phyloP scores from a whole-genome alignment of 1,284 basidiomycete species.

The Moesziomyces antarcticus region DNA sequence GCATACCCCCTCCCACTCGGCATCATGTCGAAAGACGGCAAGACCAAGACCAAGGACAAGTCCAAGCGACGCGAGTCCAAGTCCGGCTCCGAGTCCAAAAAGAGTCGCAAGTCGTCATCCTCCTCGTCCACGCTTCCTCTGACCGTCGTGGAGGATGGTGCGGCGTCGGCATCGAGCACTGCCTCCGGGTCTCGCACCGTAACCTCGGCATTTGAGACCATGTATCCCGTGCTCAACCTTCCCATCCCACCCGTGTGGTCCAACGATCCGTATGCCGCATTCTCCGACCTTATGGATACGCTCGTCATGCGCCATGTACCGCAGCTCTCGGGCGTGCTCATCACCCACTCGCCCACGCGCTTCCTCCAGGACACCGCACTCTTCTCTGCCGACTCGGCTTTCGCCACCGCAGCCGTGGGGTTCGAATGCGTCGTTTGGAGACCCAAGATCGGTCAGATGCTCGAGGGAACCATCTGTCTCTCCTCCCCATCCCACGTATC shows the following conservation, averaged over 20 bases:
- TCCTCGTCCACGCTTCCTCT: conserved; percentile 5
- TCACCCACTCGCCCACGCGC: conserved; percentile 82
- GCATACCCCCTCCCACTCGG: too few relatives aligned
- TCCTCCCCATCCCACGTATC: conserved; percentile 95
- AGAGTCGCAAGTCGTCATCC: conserved; percentile 32
- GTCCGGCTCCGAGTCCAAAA: conserved; percentile 18
- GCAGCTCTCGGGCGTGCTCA: conserved; percentile 84
- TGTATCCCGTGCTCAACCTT: conserved; percentile 57
- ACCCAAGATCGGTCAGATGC: conserved; percentile 83
- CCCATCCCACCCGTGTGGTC: conserved; percentile 61
- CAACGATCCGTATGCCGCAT: conserved; percentile 47
- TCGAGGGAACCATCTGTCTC: conserved; percentile 87
- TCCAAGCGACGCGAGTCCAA: conserved; percentile 30
- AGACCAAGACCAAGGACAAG: conserved; percentile 39
- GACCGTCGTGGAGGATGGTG: conserved; percentile 7
- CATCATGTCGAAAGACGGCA: conserved; percentile 43
- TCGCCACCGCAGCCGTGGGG: conserved; percentile 78
- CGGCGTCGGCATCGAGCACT: conserved; percentile 1
- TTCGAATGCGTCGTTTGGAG: conserved; percentile 92
- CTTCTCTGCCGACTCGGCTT: conserved; percentile 87
- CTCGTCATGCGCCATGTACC: conserved; percentile 77
- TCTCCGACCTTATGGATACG: conserved; percentile 63
- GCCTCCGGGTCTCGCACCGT: conserved; percentile 5
- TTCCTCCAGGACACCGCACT: conserved; percentile 78
- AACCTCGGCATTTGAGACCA: conserved; percentile 49